phyloP scores from a whole-genome alignment of 2,329 filamentous ascomycete species.

The Sordariomycetes sp. region DNA sequence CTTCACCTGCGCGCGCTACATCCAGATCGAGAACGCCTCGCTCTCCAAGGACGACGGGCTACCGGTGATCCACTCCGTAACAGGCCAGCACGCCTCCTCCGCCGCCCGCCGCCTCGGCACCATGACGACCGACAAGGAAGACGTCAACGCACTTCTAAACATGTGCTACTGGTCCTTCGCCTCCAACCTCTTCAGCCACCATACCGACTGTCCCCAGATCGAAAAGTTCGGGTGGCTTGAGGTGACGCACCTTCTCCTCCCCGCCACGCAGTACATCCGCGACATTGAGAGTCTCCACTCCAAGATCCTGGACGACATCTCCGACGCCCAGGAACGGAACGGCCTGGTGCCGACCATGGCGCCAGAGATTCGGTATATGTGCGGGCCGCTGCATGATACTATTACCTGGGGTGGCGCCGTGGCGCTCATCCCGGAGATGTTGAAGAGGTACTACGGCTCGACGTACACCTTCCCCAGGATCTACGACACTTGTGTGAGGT shows the following conservation, averaged over 20 bases:
- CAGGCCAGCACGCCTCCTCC: slow-evolving; percentile 23
- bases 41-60: slow-evolving; percentile 11
- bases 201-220: slow-evolving; percentile 31
- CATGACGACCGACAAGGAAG: slow-evolving; percentile 23
- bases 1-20: slow-evolving; percentile 25
- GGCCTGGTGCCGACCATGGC: slow-evolving; percentile 32
- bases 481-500: slow-evolving; percentile 20
- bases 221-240: slow-evolving; percentile 35
- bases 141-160: slow-evolving; percentile 24
- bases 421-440: slow-evolving; percentile 19
- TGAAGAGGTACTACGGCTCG: slow-evolving; percentile 24
- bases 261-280: slow-evolving; percentile 28
- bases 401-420: slow-evolving; percentile 28
- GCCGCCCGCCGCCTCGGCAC: slow-evolving; percentile 19
- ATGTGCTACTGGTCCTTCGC: slow-evolving; percentile 30
- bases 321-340: slow-evolving; percentile 27
- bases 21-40: slow-evolving; percentile 23
- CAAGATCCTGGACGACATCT: slow-evolving; percentile 31
- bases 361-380: slow-evolving; percentile 31
- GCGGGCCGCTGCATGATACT: slow-evolving; percentile 30
- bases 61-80: slow-evolving; percentile 18
- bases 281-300: slow-evolving; percentile 30
- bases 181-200: slow-evolving; percentile 28
- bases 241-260: slow-evolving; percentile 28
- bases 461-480: slow-evolving; percentile 21